Percentiles rank a stretch among this genome's conserved stretches.
These are phyloP conservation scores for Diaporthe velutina DNA, from an alignment of 2,329 filamentous ascomycete species.

Conservation along the genomic window DNA sequence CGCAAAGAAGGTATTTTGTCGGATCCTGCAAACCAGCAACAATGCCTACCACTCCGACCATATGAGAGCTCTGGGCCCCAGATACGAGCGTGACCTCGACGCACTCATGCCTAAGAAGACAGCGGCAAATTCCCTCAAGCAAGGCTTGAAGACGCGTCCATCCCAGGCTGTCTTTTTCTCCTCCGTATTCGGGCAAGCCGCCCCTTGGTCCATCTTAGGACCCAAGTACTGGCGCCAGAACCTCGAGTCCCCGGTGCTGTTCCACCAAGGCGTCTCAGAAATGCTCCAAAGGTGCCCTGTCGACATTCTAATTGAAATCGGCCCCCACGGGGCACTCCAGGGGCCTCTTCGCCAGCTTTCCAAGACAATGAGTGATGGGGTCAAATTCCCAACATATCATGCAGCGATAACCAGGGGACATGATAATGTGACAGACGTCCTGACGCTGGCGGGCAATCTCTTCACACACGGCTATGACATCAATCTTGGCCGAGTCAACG, in stretches of 20 bases:
- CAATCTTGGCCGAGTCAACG: not conserved
- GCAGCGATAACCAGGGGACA: not conserved
- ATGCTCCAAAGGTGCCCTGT: not conserved
- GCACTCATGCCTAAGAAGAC: not conserved
- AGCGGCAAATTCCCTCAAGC: not conserved
- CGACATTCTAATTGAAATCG: constrained; percentile 43
- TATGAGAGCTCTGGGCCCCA: constrained; percentile 40
- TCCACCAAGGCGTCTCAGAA: not conserved
- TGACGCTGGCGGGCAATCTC: not conserved
- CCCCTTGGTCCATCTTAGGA: not conserved
- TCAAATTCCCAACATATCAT: constrained; percentile 17
- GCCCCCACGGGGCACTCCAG: constrained; percentile 45
- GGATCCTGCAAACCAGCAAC: constrained; percentile 42
- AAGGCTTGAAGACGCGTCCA: not conserved
- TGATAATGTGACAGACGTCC: not conserved
- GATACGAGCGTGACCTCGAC: not conserved
- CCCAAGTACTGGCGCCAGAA: constrained; percentile 26
- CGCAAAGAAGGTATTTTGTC: constrained; percentile 41
- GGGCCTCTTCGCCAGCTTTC: constrained; percentile 43
- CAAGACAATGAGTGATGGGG: not conserved
- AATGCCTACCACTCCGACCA: constrained; percentile 48
- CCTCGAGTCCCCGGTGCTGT: constrained; percentile 29
- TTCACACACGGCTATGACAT: not conserved
- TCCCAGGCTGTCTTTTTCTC: not conserved
- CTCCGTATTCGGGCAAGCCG: not conserved